Base-by-base conservation (phyloP, 2,329 filamentous ascomycete species). In the Coniochaeta ligniaria region DNA sequence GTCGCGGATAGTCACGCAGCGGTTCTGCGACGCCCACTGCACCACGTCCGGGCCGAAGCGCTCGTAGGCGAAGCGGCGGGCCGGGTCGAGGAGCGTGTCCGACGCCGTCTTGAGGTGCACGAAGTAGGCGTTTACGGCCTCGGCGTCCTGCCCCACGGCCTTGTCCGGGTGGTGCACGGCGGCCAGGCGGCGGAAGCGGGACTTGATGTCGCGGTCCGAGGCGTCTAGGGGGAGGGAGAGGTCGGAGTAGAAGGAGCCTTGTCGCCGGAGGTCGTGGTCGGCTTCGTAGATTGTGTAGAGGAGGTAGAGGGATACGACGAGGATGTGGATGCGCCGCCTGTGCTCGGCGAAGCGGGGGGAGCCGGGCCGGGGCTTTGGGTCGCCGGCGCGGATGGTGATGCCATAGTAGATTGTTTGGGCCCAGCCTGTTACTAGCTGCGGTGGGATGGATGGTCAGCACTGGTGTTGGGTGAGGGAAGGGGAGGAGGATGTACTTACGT, bases 251-350 rank as follows among this genome's bases (percentile, higher is more conserved):
- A 90, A 96, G 73, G 91, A 87, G 20, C 89, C 86, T 1, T 81
- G 78, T 52, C 82, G 78, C 64, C 85, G 88, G 31, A 96, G 81
- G 64, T 91, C 86, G 77, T 90, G 86, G 80, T 96, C 91, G 69
- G 92, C 89, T 76, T 98, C 94, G 77, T 93, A 95, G 68, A 98
- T 86, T 55, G 92, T 96, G 80, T 96, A 97, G 65, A 89, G 76
- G 41, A 98, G 90, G 77, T 98, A 99, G 63, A 84, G 77, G 57
- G 88, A 80, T 58, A 98, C 88, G 69, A 98, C 91, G 66, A 88
- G 79, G 70, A 94, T 88, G 72, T 95, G 87, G 72, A 97, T 94
- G 67, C 86, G 84, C 61, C 90, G 89, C 62, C 92, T 88, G 77
- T 98, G 91, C 61, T 83, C 81, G 64, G 82, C 80, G 72, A 85